These are phyloP conservation scores for Crithidia sp. DNA, from an alignment of 208 protist genomes.

Conservation along the genomic window DNA sequence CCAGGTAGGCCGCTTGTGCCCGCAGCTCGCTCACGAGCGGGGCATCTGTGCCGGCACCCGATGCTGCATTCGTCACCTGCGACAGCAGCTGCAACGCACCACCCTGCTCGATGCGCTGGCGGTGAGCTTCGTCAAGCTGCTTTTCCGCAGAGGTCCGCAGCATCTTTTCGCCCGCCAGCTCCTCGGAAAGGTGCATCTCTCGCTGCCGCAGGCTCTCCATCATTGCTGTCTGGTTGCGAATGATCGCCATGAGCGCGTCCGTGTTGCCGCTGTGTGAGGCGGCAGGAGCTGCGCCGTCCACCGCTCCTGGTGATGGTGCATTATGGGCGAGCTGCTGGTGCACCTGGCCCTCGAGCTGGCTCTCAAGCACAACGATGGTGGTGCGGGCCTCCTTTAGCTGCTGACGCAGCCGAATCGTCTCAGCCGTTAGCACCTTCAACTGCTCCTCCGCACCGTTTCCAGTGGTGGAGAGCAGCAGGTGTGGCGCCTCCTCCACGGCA, in stretches of 20 bases:
- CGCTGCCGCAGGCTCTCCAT: constrained; percentile 82
- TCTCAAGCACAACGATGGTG: constrained; percentile 76
- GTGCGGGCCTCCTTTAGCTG: constrained; percentile 68
- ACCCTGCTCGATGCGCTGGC: constrained; percentile 62
- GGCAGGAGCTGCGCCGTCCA: not conserved
- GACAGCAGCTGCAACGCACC: constrained; percentile 53
- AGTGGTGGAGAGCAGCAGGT: constrained; percentile 14
- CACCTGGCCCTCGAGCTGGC: constrained; percentile 65
- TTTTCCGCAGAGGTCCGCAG: constrained; percentile 38
- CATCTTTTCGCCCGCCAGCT: constrained; percentile 58
- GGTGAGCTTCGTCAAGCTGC: constrained; percentile 52
- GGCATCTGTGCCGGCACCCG: constrained; percentile 24
- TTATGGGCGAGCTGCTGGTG: constrained; percentile 38
- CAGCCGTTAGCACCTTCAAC: constrained; percentile 65
- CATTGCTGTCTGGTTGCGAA: constrained; percentile 75
- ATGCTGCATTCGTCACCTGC: constrained; percentile 30
- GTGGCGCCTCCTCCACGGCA: not conserved
- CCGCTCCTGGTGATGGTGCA: not conserved
- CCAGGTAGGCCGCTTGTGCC: constrained; percentile 51
- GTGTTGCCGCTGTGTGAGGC: constrained; percentile 20
- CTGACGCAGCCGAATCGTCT: constrained; percentile 67
- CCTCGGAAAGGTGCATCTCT: constrained; percentile 61
- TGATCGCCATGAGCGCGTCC: constrained; percentile 57
- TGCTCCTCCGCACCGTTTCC: constrained; percentile 43
- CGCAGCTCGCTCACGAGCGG: constrained; percentile 71